phyloP scores from a whole-genome alignment of 148 eudicot species.

The Camellia lanceoleosa region DNA sequence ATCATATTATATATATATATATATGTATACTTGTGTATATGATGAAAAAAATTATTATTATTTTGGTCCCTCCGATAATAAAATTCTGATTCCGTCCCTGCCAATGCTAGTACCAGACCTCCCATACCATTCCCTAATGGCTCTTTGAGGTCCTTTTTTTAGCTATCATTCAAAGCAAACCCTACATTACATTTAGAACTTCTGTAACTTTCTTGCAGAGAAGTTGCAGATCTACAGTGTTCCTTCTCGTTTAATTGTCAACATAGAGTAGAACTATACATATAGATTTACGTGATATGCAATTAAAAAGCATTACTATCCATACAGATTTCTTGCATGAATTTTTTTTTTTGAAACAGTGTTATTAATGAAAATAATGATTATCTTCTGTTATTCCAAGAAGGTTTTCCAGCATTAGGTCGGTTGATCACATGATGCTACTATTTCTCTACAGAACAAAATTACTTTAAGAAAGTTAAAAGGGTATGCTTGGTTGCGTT shows the following conservation, averaged over 20 bases:
- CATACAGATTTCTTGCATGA: neutral
- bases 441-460: too few species aligned
- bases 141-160: neutral
- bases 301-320: too few species aligned
- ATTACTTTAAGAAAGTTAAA: too few species aligned
- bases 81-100: too few species aligned
- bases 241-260: neutral
- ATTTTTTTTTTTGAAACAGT: neutral
- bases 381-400: neutral
- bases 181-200: neutral
- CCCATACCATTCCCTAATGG: neutral
- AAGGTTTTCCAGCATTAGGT: neutral
- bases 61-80: too few species aligned
- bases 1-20: too few species aligned
- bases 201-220: conserved; percentile 7
- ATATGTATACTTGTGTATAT: too few species aligned
- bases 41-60: too few species aligned
- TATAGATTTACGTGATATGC: too few species aligned
- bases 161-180: conserved; percentile 7
- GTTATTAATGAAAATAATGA: neutral
- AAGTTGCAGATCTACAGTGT: neutral
- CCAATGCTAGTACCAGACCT: neutral
- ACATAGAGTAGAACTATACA: too few species aligned
- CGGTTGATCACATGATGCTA: too few species aligned
- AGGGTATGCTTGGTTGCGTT: too few species aligned